These are phyloP conservation scores for Tothia fuscella DNA, from an alignment of 2,329 filamentous ascomycete genomes.

Conservation along the genomic window DNA sequence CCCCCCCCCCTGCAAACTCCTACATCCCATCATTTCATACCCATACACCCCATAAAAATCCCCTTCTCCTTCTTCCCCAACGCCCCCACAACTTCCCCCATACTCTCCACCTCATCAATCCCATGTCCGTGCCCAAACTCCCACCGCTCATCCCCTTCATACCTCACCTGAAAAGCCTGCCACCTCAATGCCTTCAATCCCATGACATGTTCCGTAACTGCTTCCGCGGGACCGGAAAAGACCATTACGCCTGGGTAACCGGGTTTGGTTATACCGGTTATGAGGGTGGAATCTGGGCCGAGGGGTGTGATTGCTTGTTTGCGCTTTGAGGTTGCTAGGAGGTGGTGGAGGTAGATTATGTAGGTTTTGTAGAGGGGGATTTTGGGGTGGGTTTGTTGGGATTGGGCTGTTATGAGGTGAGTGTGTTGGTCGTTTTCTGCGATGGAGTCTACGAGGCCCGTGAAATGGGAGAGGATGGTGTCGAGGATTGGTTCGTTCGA, in stretches of 20 bases:
- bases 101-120: constrained; percentile 31
- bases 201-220: constrained; percentile 30
- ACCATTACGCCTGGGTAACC: constrained; percentile 35
- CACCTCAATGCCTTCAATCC: constrained; percentile 32
- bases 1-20: too few species aligned
- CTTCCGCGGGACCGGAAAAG: constrained; percentile 27
- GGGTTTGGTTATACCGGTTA: constrained; percentile 34
- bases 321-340: constrained; percentile 34
- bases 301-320: constrained; percentile 29
- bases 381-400: not conserved
- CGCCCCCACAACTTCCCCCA: constrained; percentile 31
- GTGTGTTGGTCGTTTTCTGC: constrained; percentile 1
- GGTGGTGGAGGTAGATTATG: constrained; percentile 35
- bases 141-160: constrained; percentile 29
- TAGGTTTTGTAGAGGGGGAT: constrained; percentile 22
- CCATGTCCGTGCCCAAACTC: constrained; percentile 27
- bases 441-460: constrained; percentile 18
- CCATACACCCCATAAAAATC: not conserved
- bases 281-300: constrained; percentile 11
- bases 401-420: constrained; percentile 2
- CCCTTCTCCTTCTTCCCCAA: constrained; percentile 18
- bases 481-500: constrained; percentile 32
- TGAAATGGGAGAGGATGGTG: constrained; percentile 28
- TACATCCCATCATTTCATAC: too few species aligned
- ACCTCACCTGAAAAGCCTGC: constrained; percentile 34